phyloP scores from a whole-genome alignment of 164 flowering plant species.

The Piper betle region DNA sequence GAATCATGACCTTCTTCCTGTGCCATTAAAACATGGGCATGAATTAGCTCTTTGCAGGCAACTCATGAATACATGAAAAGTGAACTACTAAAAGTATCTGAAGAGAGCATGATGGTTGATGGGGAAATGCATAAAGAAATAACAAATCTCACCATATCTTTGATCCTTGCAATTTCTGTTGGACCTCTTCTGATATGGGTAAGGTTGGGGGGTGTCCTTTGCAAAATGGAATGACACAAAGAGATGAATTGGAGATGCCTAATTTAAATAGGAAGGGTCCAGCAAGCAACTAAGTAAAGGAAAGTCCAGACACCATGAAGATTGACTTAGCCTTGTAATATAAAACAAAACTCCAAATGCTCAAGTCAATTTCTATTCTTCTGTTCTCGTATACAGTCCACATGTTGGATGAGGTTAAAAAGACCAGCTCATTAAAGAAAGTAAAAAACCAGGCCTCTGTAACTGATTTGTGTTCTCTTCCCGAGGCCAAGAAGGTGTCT shows the following conservation, averaged over 20 bases:
- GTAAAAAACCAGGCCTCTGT: no score
- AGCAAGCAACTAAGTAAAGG: constrained; percentile 3
- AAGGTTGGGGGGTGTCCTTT: constrained; percentile 11
- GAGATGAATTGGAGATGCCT: constrained; percentile 13
- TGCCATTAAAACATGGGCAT: background rate
- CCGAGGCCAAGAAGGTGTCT: no score
- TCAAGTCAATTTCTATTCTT: background rate
- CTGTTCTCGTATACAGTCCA: no score
- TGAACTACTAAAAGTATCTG: background rate
- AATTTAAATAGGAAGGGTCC: constrained; percentile 22
- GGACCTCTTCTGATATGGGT: constrained; percentile 6
- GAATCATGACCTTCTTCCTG: constrained; percentile 31
- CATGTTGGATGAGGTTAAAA: no score
- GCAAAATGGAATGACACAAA: constrained; percentile 1
- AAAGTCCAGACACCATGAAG: constrained; percentile 16
- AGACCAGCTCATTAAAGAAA: no score
- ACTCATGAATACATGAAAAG: background rate
- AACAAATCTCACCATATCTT: constrained; percentile 32
- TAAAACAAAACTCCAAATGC: background rate
- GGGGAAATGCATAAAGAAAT: background rate
- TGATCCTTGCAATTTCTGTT: constrained; percentile 7
- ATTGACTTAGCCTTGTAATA: constrained; percentile 14
- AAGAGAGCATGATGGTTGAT: background rate
- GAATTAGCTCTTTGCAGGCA: background rate
- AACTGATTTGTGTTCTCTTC: no score